phyloP scores from a whole-genome alignment of 768 basidiomycete genomes.

The Naganishia friedmannii region DNA sequence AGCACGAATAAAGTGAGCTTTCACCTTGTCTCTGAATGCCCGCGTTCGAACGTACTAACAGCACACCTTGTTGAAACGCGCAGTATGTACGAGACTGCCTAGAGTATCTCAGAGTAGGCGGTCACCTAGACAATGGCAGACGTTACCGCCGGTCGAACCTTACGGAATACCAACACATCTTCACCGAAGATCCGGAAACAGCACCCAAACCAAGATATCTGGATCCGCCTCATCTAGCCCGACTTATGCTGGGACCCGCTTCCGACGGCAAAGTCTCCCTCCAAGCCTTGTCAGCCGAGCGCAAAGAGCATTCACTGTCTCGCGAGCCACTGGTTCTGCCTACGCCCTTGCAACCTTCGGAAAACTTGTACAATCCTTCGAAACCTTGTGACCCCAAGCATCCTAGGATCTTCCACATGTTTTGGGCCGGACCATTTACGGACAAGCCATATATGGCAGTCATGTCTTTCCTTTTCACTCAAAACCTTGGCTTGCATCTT shows the following conservation, averaged over 20 bases:
- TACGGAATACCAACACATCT: conserved; percentile 85
- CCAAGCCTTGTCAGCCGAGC: conserved; percentile 5
- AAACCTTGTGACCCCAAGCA: conserved; percentile 76
- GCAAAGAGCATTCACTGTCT: conserved; percentile 34
- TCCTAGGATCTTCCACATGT: conserved; percentile 93
- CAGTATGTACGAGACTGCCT: conserved; percentile 97
- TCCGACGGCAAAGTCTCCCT: conserved; percentile 15
- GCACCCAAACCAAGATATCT: conserved; percentile 22
- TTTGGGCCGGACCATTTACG: conserved; percentile 97
- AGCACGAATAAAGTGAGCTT: conserved; percentile 57
- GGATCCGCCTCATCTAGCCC: conserved; percentile 6
- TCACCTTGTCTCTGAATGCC: not conserved
- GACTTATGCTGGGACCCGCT: conserved; percentile 31
- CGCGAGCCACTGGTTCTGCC: conserved; percentile 40
- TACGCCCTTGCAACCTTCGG: conserved; percentile 38
- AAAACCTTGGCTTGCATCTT: conserved; percentile 80
- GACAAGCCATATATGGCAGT: conserved; percentile 97
- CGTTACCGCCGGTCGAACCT: conserved; percentile 70
- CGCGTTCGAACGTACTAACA: not conserved
- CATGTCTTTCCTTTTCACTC: conserved; percentile 90
- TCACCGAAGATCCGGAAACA: conserved; percentile 60
- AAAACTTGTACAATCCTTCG: conserved; percentile 37
- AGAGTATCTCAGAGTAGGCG: conserved; percentile 87
- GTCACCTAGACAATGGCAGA: conserved; percentile 76
- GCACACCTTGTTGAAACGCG: not conserved